Evolutionary conservation across 2,329 filamentous ascomycete species (phyloP).

Genomic region (Paecilomyces niveus): DNA sequence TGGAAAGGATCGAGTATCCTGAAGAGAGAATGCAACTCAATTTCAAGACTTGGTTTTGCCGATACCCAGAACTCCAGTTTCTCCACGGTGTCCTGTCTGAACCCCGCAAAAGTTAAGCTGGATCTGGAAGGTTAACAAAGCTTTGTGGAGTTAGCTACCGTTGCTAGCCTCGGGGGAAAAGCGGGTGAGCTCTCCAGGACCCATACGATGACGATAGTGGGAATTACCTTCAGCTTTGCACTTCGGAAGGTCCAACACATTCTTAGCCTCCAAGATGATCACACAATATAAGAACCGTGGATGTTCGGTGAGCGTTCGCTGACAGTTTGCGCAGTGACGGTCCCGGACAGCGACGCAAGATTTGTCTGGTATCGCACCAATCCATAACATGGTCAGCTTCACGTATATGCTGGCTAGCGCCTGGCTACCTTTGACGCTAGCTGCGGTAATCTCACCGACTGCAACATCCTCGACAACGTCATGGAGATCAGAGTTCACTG

Average conservation of each 20-base stretch:
- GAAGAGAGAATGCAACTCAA: background rate
- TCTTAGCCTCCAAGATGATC: background rate
- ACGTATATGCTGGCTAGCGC: conserved; percentile 12
- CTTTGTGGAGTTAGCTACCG: background rate
- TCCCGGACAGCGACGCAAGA: background rate
- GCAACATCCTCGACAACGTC: conserved; percentile 11
- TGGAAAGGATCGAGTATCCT: background rate
- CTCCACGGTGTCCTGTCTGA: background rate
- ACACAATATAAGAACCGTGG: background rate
- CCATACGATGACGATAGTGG: background rate
- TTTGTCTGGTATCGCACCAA: background rate
- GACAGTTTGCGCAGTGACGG: background rate
- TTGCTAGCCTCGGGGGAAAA: background rate
- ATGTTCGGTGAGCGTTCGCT: background rate
- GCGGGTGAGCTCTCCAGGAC: background rate
- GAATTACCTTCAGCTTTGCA: background rate
- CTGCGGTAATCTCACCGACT: conserved; percentile 13
- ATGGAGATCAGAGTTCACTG: conserved; percentile 32
- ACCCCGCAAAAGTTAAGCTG: background rate
- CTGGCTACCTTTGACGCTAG: conserved; percentile 19
- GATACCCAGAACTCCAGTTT: background rate
- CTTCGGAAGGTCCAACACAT: background rate
- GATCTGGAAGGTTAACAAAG: background rate
- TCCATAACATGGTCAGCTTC: conserved; percentile 15
- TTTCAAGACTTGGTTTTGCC: background rate